These are phyloP conservation scores for Pelagophyceae sp. DNA, from an alignment of 352 stramenopile species.

Conservation along the genomic window DNA sequence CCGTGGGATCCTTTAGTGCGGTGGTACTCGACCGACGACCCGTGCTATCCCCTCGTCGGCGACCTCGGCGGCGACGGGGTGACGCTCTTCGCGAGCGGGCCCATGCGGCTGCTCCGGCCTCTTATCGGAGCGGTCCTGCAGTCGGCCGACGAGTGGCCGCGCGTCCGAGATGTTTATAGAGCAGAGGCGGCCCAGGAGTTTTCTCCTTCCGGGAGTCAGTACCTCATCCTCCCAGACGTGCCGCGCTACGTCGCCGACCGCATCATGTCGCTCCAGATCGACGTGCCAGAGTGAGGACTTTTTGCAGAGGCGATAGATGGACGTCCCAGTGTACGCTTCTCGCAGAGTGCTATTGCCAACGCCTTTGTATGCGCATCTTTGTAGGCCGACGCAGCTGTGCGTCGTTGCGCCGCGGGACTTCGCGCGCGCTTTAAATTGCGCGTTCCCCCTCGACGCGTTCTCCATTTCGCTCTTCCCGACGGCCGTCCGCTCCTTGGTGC, in stretches of 20 bases:
- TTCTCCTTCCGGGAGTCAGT: slow-evolving; percentile 42
- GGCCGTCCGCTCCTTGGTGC: slow-evolving; percentile 53
- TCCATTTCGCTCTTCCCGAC: slow-evolving; percentile 50
- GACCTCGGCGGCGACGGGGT: slow-evolving; percentile 48
- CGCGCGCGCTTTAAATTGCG: slow-evolving; percentile 40
- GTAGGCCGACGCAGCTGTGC: slow-evolving; percentile 20
- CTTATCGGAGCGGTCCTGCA: slow-evolving; percentile 48
- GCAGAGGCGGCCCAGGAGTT: slow-evolving; percentile 34
- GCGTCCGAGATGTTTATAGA: slow-evolving; percentile 8
- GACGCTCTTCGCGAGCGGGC: slow-evolving; percentile 46
- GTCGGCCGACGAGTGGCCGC: slow-evolving; percentile 22
- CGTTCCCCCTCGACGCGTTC: slow-evolving; percentile 52
- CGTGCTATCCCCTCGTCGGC: slow-evolving; percentile 54
- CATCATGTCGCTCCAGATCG: slow-evolving; percentile 47
- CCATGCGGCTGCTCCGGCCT: slow-evolving; percentile 45
- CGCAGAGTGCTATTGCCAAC: no score
- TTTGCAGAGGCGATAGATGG: neutral
- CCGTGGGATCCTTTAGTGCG: slow-evolving; percentile 58
- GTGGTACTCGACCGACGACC: slow-evolving; percentile 48
- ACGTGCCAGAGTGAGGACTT: slow-evolving; percentile 37
- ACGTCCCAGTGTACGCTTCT: neutral
- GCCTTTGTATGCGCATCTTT: no score
- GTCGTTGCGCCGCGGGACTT: slow-evolving; percentile 45
- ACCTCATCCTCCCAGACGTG: slow-evolving; percentile 47
- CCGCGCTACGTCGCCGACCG: slow-evolving; percentile 50